Conservation (phyloP, 768 basidiomycete genomes). For the Auricularia cornea region DNA sequence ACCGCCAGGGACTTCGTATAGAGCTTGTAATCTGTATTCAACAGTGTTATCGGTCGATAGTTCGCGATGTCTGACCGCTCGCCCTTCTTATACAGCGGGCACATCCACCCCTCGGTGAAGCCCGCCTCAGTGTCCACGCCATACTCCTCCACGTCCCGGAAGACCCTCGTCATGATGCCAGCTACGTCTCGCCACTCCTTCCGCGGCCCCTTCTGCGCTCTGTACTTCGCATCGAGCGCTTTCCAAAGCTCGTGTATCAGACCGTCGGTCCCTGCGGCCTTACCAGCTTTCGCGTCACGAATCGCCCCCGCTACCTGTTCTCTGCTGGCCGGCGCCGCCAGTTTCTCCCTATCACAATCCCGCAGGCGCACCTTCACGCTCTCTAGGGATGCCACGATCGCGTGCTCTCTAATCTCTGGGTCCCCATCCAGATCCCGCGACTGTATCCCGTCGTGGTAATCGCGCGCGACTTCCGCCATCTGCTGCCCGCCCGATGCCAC, state of each 20-base stretch:
- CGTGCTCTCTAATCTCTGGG: not conserved
- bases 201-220: not conserved
- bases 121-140: slow-evolving; percentile 7
- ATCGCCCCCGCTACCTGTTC: not conserved
- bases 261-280: not conserved
- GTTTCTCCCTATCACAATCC: not conserved
- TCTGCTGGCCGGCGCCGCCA: not conserved
- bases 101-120: slow-evolving; percentile 26
- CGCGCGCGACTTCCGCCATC: not conserved
- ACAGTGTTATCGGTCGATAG: slow-evolving; percentile 15
- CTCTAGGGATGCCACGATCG: not conserved
- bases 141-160: slow-evolving; percentile 34
- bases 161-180: slow-evolving; percentile 25
- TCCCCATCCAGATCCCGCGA: not conserved
- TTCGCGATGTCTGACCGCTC: slow-evolving; percentile 7
- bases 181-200: not conserved
- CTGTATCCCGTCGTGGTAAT: not conserved
- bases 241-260: not conserved
- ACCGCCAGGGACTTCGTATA: slow-evolving; percentile 19
- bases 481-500: not conserved
- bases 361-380: not conserved
- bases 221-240: not conserved
- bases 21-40: slow-evolving; percentile 27
- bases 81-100: slow-evolving; percentile 35
- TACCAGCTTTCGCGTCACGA: not conserved